Conservation (phyloP, 2,329 filamentous ascomycete species). For the Phialocephala subalpina region DNA sequence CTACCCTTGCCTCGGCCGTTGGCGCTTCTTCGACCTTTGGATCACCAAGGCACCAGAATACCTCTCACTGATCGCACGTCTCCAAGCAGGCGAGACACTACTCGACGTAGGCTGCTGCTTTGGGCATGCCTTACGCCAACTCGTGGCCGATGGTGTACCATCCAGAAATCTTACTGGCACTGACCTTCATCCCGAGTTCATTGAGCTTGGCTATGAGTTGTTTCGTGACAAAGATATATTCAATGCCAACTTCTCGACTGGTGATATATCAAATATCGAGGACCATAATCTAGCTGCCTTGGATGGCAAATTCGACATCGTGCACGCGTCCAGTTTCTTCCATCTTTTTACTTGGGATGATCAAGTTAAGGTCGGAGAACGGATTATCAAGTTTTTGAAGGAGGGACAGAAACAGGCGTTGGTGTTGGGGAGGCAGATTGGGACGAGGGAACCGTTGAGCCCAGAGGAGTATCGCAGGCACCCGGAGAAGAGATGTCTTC, state of each 20-base stretch:
- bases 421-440: background rate
- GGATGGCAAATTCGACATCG: background rate
- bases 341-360: background rate
- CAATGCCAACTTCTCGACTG: background rate
- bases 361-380: background rate
- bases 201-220: background rate
- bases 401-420: background rate
- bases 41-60: background rate
- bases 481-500: background rate
- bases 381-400: background rate
- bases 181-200: background rate
- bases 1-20: background rate
- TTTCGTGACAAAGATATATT: constrained; percentile 1
- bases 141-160: background rate
- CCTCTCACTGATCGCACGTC: background rate
- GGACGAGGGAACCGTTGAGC: background rate
- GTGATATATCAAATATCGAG: background rate
- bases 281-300: background rate
- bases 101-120: background rate
- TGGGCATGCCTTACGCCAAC: background rate
- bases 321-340: background rate
- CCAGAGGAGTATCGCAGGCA: background rate
- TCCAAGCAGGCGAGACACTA: background rate
- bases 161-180: background rate
- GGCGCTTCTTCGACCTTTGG: background rate